Evolutionary conservation across 805 yeast species (phyloP), one percentile per base, ranked within the genome.

Genomic region (Yarrowia deformans): DNA sequence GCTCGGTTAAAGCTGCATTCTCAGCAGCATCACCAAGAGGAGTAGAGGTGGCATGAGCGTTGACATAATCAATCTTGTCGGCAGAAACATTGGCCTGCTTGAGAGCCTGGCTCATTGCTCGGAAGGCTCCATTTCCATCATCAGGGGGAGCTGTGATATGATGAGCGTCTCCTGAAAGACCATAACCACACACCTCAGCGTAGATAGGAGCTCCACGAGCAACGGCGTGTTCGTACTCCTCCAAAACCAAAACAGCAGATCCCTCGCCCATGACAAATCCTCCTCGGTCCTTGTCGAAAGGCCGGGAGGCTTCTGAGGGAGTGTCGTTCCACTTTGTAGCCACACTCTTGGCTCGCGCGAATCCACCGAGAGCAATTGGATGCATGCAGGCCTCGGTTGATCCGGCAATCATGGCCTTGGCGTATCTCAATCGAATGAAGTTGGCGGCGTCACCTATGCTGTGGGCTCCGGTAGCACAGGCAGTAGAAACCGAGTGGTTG

Each of bases 21-120:
- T 95, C 99, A 0, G 97, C 95, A 19, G 87, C 79, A 75, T 95
- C 99, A 6, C 99, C 99, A 3, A 93, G 79, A 8, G 82, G 80
- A 0, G 99, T 95, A 0, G 97, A 91, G 0, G 99, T 95, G 0
- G 99, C 99, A 78, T 95, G 99, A 1, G 99, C 98, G 78, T 96
- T 95, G 60, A 95, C 83, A 75, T 93, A 95, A 56, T 85, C 92
- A 19, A 94, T 82, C 1, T 85, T 81, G 3, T 74, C 55, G 0
- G 87, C 83, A 1, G 76, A 75, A 1, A 88, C 70, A 0, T 81
- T 81, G 0, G 88, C 88, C 18, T 81, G 79, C 10, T 71, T 64
- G 34, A 93, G 71, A 0, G 98, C 97, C 84, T 85, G 84, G 60
- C 82, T 79, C 97, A 95, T 95, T 2, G 98, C 88, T 71, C 90